Base-by-base conservation (phyloP, 352 stramenopile species). In the Pythium rishiriense region DNA sequence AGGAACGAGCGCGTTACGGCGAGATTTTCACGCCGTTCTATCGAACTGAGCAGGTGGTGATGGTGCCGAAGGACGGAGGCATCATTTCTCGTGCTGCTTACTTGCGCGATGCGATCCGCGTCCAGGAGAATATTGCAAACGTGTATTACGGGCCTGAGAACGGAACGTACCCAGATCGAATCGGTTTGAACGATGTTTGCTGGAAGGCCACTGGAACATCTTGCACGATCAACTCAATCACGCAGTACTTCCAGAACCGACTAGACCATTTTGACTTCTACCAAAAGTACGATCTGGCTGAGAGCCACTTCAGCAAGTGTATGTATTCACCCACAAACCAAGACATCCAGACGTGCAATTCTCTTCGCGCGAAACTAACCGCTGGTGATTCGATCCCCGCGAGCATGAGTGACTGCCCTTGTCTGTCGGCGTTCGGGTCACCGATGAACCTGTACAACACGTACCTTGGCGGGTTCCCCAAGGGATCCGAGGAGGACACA, bases 231-330 rank as follows among this genome's bases (percentile, higher is more conserved):
- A 81, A 82, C 35, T 64, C 78, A 31, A 87, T 89, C 64, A 87
- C 78, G 0, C 78, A 89, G 65, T 87, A 81, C 63, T 89, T 83
- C 58, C 80, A 89, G 64, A 87, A 89, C 63, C 67, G 69, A 7
- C 66, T 85, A 58, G 70, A 81, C 9, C 69, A 83, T 53, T 89
- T 87, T 52, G 72, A 81, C 15, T 72, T 87, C 28, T 89, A 89
- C 41, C 74, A 78, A 22, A 63, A 76, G 35, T 64, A 85, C 46
- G 69, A 63, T 0, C 24, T 86, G 1, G 76, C 76, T 2, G 63
- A 82, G 28, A 42, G 46, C 25, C 79, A 88, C 50, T 79, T 86
- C 49, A 55, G 47, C 45, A 70, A 70, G 37, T 88, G 79, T 45
- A 35, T 85, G 5, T 74, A 83, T 46, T 79, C 64, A 14, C 77